These are phyloP conservation scores for Tulasnella sp. DNA, from an alignment of 768 basidiomycete species.

Conservation along the genomic window DNA sequence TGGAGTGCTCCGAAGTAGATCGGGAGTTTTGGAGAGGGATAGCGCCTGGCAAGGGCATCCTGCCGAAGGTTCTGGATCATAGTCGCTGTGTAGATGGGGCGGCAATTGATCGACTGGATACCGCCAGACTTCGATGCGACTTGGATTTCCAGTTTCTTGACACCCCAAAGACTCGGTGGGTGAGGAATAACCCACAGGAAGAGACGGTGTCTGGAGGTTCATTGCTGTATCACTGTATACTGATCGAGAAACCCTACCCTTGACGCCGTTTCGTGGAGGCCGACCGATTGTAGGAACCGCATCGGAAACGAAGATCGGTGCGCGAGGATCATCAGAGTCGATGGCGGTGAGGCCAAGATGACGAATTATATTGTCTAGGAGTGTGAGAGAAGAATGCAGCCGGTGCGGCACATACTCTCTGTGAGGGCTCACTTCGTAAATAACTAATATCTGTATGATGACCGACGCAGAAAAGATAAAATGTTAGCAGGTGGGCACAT, in stretches of 20 bases:
- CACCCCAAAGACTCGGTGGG: not conserved
- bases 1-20: too few species aligned
- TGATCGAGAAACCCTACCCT: too few species aligned
- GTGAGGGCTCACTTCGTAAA: constrained; percentile 15
- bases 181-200: too few species aligned
- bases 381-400: not conserved
- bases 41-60: too few species aligned
- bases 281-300: constrained; percentile 8
- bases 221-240: too few species aligned
- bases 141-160: not conserved
- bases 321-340: constrained; percentile 11
- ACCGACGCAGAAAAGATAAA: not conserved
- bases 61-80: too few species aligned
- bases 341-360: constrained; percentile 10
- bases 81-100: too few species aligned
- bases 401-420: not conserved
- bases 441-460: constrained; percentile 1
- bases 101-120: too few species aligned
- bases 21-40: too few species aligned
- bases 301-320: constrained; percentile 6
- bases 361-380: constrained; percentile 11
- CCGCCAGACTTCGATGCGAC: not conserved
- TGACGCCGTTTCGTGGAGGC: not conserved
- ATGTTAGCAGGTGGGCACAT: too few species aligned
- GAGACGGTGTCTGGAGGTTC: too few species aligned